Percentiles rank a stretch among this genome's conserved stretches.
Conservation (phyloP, 441 rosid species). For the Biscutella laevigata region DNA sequence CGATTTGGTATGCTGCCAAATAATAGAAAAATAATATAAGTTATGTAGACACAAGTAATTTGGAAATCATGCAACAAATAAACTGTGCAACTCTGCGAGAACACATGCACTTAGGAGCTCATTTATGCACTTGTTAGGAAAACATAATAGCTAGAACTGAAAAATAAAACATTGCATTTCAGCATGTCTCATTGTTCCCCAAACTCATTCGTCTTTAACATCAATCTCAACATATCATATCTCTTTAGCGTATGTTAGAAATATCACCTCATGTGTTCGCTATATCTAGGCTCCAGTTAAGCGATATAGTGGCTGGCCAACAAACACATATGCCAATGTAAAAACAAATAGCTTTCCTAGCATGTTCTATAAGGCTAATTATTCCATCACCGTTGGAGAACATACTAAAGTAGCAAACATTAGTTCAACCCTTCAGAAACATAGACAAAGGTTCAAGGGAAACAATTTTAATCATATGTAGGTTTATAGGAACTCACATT, state of each 20-base stretch:
- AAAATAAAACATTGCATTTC: not conserved
- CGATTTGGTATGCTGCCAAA: too few relatives aligned
- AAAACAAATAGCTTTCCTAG: not conserved
- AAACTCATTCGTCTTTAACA: not conserved
- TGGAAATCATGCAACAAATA: not conserved
- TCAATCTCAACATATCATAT: not conserved
- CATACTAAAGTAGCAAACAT: not conserved
- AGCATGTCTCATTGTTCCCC: constrained; percentile 3
- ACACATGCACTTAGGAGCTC: not conserved
- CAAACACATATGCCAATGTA: not conserved
- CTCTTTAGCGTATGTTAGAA: not conserved
- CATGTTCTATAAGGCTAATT: not conserved
- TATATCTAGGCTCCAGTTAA: constrained; percentile 1
- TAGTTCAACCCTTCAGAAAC: not conserved
- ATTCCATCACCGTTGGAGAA: not conserved
- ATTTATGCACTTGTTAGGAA: not conserved
- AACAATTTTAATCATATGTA: too few relatives aligned
- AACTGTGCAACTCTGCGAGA: not conserved
- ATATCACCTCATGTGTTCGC: not conserved
- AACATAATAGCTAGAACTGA: not conserved
- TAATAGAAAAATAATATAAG: too few relatives aligned
- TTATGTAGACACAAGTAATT: too few relatives aligned
- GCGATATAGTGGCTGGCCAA: not conserved
- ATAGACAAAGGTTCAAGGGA: not conserved
- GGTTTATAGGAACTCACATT: constrained; percentile 6